Evolutionary conservation across 257 asterid species (phyloP).

Genomic region (Solanum stenotomum): DNA sequence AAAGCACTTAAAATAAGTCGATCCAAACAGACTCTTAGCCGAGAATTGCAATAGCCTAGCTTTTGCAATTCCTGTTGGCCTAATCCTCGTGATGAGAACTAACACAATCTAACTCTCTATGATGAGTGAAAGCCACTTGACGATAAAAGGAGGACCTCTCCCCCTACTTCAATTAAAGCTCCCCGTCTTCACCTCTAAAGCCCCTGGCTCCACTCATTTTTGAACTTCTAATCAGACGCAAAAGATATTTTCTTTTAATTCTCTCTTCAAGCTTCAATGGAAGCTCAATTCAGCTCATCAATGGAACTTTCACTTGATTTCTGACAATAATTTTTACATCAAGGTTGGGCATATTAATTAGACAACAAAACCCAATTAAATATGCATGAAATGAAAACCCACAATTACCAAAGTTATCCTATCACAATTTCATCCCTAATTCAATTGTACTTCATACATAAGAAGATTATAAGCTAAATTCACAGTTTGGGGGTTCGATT

Average conservation of each 20-base stretch:
- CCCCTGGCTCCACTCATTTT: background rate
- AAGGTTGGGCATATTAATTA: background rate
- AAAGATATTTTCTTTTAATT: background rate
- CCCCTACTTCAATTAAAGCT: background rate
- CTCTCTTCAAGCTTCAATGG: background rate
- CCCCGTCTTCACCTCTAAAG: background rate
- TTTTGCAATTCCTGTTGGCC: background rate
- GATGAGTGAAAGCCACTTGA: background rate
- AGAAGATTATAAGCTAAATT: background rate
- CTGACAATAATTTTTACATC: background rate
- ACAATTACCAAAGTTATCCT: background rate
- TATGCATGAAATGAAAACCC: background rate
- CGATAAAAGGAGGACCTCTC: accelerated
- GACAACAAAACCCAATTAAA: background rate
- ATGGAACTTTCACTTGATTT: background rate
- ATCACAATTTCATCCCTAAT: background rate
- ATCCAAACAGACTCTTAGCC: background rate
- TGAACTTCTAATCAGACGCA: background rate
- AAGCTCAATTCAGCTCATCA: background rate
- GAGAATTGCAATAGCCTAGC: background rate
- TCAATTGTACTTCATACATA: background rate
- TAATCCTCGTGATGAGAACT: background rate
- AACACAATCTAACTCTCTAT: no score
- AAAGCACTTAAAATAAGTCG: background rate
- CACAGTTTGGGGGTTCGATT: background rate